These are phyloP conservation scores for Podospora conica DNA, from an alignment of 495 filamentous ascomycete species.

Conservation along the genomic window DNA sequence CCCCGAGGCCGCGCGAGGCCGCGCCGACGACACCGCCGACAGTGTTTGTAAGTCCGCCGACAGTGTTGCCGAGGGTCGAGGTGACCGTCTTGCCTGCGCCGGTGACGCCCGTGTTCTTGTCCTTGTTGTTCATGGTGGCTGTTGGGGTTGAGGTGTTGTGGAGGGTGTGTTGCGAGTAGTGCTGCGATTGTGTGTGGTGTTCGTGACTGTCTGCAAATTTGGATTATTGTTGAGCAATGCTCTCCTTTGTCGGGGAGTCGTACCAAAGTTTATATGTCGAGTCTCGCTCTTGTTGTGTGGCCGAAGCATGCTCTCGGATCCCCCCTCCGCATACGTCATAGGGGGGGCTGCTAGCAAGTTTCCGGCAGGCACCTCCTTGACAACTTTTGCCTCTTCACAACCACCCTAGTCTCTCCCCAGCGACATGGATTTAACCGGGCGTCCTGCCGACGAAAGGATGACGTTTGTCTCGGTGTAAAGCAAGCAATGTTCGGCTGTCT, in stretches of 20 bases:
- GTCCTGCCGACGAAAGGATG: background rate
- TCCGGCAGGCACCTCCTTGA: background rate
- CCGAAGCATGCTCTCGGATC: background rate
- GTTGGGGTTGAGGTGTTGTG: constrained; percentile 1
- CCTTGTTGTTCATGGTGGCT: constrained; percentile 30
- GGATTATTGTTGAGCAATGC: background rate
- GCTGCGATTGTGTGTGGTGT: background rate
- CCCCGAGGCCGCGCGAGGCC: constrained; percentile 47
- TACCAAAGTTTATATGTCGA: background rate
- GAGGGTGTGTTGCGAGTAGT: background rate
- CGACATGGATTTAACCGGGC: background rate
- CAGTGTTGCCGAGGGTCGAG: constrained; percentile 49
- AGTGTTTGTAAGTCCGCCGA: constrained; percentile 54
- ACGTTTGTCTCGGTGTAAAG: too few relatives aligned
- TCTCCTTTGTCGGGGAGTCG: background rate
- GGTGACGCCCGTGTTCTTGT: constrained; percentile 51
- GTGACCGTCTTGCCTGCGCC: constrained; percentile 60
- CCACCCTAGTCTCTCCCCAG: background rate
- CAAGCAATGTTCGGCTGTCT: background rate
- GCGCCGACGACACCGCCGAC: constrained; percentile 65
- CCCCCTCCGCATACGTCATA: background rate
- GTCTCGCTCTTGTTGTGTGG: background rate
- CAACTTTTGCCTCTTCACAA: background rate
- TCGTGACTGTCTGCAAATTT: background rate
- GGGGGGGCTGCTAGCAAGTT: background rate